Evolutionary conservation across 108 stramenopile genomes (phyloP).

Genomic region (Nitzschia palea): DNA sequence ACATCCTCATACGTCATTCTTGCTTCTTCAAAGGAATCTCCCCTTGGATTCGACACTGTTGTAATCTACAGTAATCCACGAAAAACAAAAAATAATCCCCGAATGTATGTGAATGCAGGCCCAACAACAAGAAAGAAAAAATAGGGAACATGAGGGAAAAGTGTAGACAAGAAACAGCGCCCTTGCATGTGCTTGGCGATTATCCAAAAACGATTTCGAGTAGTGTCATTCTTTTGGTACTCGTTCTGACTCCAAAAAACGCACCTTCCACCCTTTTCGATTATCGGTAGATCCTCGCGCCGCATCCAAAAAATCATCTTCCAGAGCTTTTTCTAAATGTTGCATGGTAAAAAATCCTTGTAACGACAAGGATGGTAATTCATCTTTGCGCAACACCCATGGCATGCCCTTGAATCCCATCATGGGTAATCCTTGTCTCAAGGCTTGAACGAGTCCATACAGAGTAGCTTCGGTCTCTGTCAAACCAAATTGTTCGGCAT

Average conservation of each 20-base stretch:
- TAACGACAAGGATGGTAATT: constrained; percentile 35
- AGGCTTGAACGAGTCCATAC: constrained; percentile 69
- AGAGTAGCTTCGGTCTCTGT: constrained; percentile 40
- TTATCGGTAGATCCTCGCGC: constrained; percentile 74
- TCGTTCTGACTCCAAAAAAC: background rate
- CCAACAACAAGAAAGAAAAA: background rate
- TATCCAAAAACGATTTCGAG: background rate
- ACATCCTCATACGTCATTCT: constrained; percentile 77
- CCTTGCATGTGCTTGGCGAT: too few species aligned
- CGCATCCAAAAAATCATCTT: constrained; percentile 85
- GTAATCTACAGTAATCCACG: too few species aligned
- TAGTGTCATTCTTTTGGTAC: background rate
- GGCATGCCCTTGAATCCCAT: constrained; percentile 61
- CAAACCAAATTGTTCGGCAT: constrained; percentile 65
- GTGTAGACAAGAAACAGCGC: too few species aligned
- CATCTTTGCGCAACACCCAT: constrained; percentile 51
- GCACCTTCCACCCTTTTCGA: constrained; percentile 73
- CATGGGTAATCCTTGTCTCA: constrained; percentile 24
- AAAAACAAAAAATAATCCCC: too few species aligned
- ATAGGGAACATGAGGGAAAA: too few species aligned
- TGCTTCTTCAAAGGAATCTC: constrained; percentile 79
- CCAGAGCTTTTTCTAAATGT: constrained; percentile 64
- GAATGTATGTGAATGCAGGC: too few species aligned
- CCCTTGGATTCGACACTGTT: constrained; percentile 63
- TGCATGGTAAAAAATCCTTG: constrained; percentile 58